Conservation (phyloP, 225 moss, liverwort and hornwort genomes). For the Rhytidiadelphus loreus region DNA sequence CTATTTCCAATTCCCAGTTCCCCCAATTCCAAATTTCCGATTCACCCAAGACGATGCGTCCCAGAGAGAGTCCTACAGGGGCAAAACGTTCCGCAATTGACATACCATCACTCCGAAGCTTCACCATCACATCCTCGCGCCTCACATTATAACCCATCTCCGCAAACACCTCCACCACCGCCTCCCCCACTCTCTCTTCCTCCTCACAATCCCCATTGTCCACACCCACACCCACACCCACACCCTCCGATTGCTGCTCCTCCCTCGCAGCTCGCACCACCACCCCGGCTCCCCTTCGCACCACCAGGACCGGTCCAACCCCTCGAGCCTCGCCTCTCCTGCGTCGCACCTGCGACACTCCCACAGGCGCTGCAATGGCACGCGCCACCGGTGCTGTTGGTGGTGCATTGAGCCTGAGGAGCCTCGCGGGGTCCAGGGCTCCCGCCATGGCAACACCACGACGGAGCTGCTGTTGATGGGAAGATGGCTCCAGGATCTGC, state of each 20-base stretch:
- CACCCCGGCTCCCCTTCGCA: neutral
- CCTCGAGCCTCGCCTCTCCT: neutral
- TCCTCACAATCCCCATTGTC: constrained; percentile 56
- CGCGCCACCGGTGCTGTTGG: neutral
- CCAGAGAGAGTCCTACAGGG: neutral
- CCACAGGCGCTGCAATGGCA: neutral
- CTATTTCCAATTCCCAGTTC: neutral
- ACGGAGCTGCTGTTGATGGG: neutral
- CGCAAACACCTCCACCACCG: constrained; percentile 55
- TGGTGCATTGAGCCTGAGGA: neutral
- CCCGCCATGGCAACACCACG: constrained; percentile 6
- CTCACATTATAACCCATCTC: constrained; percentile 46
- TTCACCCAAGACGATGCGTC: neutral
- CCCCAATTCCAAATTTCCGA: neutral
- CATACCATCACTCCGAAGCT: constrained; percentile 56
- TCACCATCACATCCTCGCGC: constrained; percentile 32
- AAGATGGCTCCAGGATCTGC: neutral
- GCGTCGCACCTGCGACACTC: neutral
- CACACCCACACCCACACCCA: neutral
- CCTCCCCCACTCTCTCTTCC: constrained; percentile 53
- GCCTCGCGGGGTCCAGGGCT: constrained; percentile 5
- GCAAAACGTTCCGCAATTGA: neutral
- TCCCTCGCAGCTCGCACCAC: neutral
- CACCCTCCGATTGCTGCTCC: neutral
- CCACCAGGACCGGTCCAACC: neutral